Evolutionary conservation across 306 rosid species (phyloP).

Genomic region (Vigna hirtella): DNA sequence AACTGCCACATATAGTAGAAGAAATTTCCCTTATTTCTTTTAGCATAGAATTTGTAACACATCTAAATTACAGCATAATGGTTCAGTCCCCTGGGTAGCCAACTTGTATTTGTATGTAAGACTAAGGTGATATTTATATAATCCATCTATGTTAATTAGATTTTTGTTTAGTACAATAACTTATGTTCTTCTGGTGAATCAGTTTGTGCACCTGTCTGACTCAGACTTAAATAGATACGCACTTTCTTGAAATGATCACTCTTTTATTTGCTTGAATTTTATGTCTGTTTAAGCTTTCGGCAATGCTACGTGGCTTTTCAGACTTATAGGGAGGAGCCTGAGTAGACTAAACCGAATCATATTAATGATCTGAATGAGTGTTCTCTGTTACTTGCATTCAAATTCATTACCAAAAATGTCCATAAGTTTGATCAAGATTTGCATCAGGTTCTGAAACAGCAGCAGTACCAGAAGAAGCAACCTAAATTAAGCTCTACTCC

Average conservation of each 20-base stretch:
- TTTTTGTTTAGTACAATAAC: no score
- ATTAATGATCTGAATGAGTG: background rate
- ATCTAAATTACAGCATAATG: background rate
- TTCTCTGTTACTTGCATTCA: background rate
- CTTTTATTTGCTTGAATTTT: background rate
- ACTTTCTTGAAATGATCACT: background rate
- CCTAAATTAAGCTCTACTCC: conserved; percentile 55
- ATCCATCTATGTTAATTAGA: no score
- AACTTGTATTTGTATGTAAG: conserved; percentile 6
- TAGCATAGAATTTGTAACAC: background rate
- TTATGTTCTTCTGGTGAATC: background rate
- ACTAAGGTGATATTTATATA: background rate
- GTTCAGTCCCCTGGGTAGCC: background rate
- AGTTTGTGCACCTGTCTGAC: conserved; percentile 5
- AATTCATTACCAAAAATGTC: background rate
- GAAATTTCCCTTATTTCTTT: background rate
- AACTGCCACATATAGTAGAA: background rate
- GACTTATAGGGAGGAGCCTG: background rate
- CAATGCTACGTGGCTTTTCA: background rate
- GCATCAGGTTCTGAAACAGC: conserved; percentile 52
- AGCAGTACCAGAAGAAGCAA: conserved; percentile 49
- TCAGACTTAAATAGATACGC: background rate
- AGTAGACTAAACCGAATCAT: background rate
- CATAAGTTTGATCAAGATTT: background rate
- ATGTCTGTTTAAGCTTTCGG: conserved; percentile 9